A percentile compares a stretch with the other conserved stretches of the same genome.
Evolutionary conservation across 1,284 basidiomycete genomes (phyloP).

Genomic region (Marasmius sp.): DNA sequence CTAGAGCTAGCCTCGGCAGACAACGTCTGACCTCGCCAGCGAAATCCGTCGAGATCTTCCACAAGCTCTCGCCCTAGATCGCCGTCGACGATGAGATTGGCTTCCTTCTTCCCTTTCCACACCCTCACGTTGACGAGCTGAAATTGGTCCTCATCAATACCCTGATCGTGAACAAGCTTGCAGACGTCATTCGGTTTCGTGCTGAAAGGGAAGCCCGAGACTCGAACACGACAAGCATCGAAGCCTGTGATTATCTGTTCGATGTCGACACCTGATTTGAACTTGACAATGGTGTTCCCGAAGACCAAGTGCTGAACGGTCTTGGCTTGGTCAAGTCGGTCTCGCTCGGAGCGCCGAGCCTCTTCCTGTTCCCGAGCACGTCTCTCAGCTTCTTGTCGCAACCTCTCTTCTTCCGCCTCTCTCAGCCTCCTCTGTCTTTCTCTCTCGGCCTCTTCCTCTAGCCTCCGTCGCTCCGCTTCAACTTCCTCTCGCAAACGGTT

Average conservation of each 20-base stretch:
- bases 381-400: slow-evolving; percentile 6
- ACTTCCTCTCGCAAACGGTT: neutral
- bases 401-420: neutral
- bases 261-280: slow-evolving; percentile 43
- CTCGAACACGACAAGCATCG: slow-evolving; percentile 43
- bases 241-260: slow-evolving; percentile 42
- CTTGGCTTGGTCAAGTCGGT: slow-evolving; percentile 35
- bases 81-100: slow-evolving; percentile 36
- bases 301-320: slow-evolving; percentile 39
- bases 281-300: slow-evolving; percentile 47
- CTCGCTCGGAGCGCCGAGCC: slow-evolving; percentile 16
- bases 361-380: slow-evolving; percentile 1
- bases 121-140: slow-evolving; percentile 28
- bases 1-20: slow-evolving; percentile 37
- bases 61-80: slow-evolving; percentile 36
- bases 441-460: neutral
- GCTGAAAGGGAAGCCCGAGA: slow-evolving; percentile 39
- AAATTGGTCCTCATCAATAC: slow-evolving; percentile 30
- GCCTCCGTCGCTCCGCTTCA: neutral
- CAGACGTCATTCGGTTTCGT: slow-evolving; percentile 36
- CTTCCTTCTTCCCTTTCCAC: slow-evolving; percentile 28
- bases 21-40: slow-evolving; percentile 40
- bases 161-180: slow-evolving; percentile 38
- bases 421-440: neutral
- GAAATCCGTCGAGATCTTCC: slow-evolving; percentile 38